These are phyloP conservation scores for Ascochyta rabiei DNA, from an alignment of 2,329 filamentous ascomycete genomes.

Conservation along the genomic window DNA sequence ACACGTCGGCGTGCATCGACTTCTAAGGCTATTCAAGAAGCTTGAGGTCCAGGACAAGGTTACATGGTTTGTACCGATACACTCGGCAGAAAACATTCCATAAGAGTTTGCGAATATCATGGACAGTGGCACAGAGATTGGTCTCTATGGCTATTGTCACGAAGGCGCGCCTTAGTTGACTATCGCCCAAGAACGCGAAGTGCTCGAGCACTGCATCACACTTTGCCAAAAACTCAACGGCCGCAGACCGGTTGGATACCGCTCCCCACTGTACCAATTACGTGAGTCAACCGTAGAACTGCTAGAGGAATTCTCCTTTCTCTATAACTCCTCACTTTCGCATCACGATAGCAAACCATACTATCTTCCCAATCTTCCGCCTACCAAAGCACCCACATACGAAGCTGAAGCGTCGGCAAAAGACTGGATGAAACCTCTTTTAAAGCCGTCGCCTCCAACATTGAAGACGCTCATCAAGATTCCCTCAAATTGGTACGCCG, in stretches of 20 bases:
- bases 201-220: slow-evolving; percentile 56
- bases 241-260: slow-evolving; percentile 56
- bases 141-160: slow-evolving; percentile 58
- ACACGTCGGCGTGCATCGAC: slow-evolving; percentile 61
- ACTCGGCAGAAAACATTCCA: slow-evolving; percentile 64
- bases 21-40: slow-evolving; percentile 61
- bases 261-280: slow-evolving; percentile 60
- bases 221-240: slow-evolving; percentile 53
- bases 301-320: slow-evolving; percentile 56
- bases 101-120: slow-evolving; percentile 57
- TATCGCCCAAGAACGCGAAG: slow-evolving; percentile 56
- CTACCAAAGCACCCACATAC: slow-evolving; percentile 52
- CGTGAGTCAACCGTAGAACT: slow-evolving; percentile 56
- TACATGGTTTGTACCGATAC: slow-evolving; percentile 67
- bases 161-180: slow-evolving; percentile 56
- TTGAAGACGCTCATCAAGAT: slow-evolving; percentile 53
- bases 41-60: slow-evolving; percentile 58
- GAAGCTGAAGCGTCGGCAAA: slow-evolving; percentile 42
- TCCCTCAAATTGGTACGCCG: slow-evolving; percentile 59
- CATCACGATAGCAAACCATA: slow-evolving; percentile 60
- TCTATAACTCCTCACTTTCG: slow-evolving; percentile 59
- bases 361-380: slow-evolving; percentile 52
- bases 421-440: slow-evolving; percentile 55
- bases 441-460: slow-evolving; percentile 29
- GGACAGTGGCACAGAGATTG: slow-evolving; percentile 61